Conservation (phyloP, 768 basidiomycete genomes). For the Lentinula lateritia region DNA sequence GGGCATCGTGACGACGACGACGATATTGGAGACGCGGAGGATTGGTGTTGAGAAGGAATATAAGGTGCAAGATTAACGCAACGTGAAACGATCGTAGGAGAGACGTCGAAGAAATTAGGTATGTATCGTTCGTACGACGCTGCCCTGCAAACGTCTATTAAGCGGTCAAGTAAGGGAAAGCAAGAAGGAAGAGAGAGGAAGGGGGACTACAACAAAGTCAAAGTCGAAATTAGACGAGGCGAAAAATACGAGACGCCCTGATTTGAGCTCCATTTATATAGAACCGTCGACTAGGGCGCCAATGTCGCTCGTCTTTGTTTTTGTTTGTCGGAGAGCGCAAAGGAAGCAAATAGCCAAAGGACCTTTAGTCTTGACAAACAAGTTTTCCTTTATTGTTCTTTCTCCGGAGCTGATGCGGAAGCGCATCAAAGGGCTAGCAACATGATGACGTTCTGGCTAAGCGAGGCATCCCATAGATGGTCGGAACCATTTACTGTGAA, state of each 20-base stretch:
- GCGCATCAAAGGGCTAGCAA: not conserved
- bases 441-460: too few relatives aligned
- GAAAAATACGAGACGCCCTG: not conserved
- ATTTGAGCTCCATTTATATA: not conserved
- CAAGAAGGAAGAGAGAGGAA: not conserved
- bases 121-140: constrained; percentile 8
- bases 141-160: constrained; percentile 22
- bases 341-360: not conserved
- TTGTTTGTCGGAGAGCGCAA: not conserved
- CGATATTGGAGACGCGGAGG: not conserved
- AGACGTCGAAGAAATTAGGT: not conserved
- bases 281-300: not conserved
- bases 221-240: not conserved
- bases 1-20: not conserved
- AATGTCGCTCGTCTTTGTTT: not conserved
- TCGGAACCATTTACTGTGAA: too few relatives aligned
- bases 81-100: constrained; percentile 4
- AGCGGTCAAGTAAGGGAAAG: not conserved
- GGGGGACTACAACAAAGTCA: constrained; percentile 1
- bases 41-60: not conserved
- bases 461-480: too few relatives aligned
- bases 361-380: not conserved
- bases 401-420: not conserved
- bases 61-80: not conserved
- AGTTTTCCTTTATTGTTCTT: not conserved